Conservation (phyloP, 306 rosid species). For the Prunus kanzakura region DNA sequence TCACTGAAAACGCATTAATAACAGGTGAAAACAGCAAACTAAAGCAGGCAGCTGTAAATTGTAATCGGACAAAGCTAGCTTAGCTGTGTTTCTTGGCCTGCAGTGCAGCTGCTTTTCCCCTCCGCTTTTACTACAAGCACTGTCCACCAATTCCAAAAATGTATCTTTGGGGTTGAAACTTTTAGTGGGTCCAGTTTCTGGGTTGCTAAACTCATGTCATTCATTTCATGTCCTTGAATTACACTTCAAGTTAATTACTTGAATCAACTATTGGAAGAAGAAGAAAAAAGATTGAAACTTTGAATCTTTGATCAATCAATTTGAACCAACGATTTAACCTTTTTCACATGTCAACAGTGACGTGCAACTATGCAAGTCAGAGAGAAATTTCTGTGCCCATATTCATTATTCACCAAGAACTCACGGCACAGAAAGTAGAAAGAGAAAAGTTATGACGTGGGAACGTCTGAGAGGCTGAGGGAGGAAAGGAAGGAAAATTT, state of each 20-base stretch:
- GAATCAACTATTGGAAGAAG: not conserved
- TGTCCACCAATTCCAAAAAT: not conserved
- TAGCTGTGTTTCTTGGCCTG: not conserved
- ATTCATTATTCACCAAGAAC: not conserved
- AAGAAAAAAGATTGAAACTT: not conserved
- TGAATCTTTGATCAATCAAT: not conserved
- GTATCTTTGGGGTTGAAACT: not conserved
- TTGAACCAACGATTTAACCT: not conserved
- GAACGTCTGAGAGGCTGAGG: not conserved
- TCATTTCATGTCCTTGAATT: not conserved
- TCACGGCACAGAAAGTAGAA: not conserved
- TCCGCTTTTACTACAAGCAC: not conserved
- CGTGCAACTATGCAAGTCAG: not conserved
- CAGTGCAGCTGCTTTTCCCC: not conserved
- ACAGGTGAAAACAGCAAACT: conserved; percentile 1
- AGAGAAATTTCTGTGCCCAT: not conserved
- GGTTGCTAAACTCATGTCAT: not conserved
- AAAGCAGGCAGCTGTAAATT: conserved; percentile 4
- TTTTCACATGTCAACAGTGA: not conserved
- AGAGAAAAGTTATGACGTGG: not conserved
- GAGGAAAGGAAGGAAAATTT: not conserved
- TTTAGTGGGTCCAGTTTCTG: not conserved
- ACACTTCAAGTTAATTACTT: not conserved
- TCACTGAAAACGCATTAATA: not conserved
- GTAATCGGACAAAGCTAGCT: not conserved